Conservation (phyloP, 805 yeast species). For the Citeromyces matritensis region DNA sequence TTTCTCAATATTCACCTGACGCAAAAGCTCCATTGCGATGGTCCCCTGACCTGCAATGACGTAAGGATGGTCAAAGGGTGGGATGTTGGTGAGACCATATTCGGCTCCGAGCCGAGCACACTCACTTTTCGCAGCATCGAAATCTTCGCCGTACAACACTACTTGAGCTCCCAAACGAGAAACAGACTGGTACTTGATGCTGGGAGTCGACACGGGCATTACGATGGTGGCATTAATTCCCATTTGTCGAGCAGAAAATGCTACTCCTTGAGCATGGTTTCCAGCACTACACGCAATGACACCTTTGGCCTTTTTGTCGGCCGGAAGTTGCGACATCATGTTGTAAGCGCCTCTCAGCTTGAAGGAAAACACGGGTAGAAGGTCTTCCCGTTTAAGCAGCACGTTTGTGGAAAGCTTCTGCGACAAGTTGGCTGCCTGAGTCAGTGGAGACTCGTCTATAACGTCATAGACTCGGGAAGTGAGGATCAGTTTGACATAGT, state of each 20-base stretch:
- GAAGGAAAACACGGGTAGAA: conserved; percentile 89
- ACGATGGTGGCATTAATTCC: conserved; percentile 92
- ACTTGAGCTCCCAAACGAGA: conserved; percentile 89
- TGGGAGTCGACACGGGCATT: conserved; percentile 96
- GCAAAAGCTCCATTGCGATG: conserved; percentile 79
- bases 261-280: conserved; percentile 98
- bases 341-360: conserved; percentile 96
- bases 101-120: conserved; percentile 58
- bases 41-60: conserved; percentile 99
- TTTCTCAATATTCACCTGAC: conserved; percentile 69
- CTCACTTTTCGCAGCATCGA: conserved; percentile 89
- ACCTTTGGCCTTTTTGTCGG: conserved; percentile 58
- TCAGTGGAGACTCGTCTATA: conserved; percentile 77
- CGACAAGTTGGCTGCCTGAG: conserved; percentile 60
- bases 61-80: conserved; percentile 97
- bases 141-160: conserved; percentile 84
- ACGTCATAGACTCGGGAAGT: conserved; percentile 94
- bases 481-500: conserved; percentile 78
- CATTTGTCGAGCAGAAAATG: conserved; percentile 73
- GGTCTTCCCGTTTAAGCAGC: conserved; percentile 78
- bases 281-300: conserved; percentile 99
- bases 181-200: conserved; percentile 86
- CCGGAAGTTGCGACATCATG: conserved; percentile 79
- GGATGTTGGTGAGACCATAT: conserved; percentile 74
- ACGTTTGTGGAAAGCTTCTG: conserved; percentile 66